Conservation (phyloP, 192 early-diverging fungal genomes). For the Dissophora globulifera region DNA sequence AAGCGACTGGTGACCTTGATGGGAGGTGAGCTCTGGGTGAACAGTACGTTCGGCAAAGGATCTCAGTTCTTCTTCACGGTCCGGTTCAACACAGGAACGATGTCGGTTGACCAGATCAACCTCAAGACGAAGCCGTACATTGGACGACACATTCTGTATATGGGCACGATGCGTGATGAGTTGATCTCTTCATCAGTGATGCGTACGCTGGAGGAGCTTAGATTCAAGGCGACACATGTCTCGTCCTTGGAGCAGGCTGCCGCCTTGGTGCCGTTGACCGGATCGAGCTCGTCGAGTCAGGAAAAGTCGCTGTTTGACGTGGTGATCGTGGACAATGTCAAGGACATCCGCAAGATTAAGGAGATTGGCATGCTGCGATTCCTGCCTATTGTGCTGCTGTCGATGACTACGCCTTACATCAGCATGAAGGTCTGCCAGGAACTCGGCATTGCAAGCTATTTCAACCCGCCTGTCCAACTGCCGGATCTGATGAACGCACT, state of each 20-base stretch:
- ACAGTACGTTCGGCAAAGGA: slow-evolving; percentile 75
- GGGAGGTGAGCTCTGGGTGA: slow-evolving; percentile 84
- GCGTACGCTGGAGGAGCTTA: slow-evolving; percentile 62
- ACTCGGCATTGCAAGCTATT: slow-evolving; percentile 74
- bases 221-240: slow-evolving; percentile 55
- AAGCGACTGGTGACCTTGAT: slow-evolving; percentile 80
- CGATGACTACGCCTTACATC: slow-evolving; percentile 61
- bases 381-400: slow-evolving; percentile 80
- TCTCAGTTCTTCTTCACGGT: slow-evolving; percentile 84
- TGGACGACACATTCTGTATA: slow-evolving; percentile 73
- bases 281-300: slow-evolving; percentile 22
- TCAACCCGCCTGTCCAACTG: slow-evolving; percentile 70
- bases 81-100: slow-evolving; percentile 59
- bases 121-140: slow-evolving; percentile 66
- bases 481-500: slow-evolving; percentile 76
- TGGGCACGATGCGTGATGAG: slow-evolving; percentile 65
- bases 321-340: slow-evolving; percentile 73
- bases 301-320: slow-evolving; percentile 66
- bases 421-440: slow-evolving; percentile 78
- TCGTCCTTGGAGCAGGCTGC: slow-evolving; percentile 62
- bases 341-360: slow-evolving; percentile 70
- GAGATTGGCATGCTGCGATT: slow-evolving; percentile 69
- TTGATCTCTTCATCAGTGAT: slow-evolving; percentile 46
- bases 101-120: slow-evolving; percentile 53
- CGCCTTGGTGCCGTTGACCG: slow-evolving; percentile 43